Evolutionary conservation across 163 green algal species (phyloP), one percentile per base, ranked within the genome.

Genomic region (Volvox carteri): DNA sequence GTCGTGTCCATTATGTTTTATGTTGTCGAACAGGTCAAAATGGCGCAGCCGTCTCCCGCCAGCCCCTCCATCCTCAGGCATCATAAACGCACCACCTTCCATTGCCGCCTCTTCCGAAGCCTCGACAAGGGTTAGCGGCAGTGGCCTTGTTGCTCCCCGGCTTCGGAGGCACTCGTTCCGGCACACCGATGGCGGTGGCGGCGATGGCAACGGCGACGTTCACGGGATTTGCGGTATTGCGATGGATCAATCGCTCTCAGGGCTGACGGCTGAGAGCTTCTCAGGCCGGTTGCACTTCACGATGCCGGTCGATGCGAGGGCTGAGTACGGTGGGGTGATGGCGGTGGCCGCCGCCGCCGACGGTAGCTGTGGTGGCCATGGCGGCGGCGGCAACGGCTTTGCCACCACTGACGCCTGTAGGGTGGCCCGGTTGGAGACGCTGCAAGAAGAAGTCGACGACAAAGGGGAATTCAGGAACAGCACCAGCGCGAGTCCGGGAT

Each of bases 391-490:
- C 44, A 44, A 16, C 16, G 62, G 1, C 30, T 46, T 8, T 11
- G 48, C 14, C 48, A 42, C 30, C 9, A 62, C 18, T 0, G 80
- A 60, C 44, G 7, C n/a, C 5, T 87, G 79, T 28, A 46, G 44
- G 62, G 62, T 67, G 48, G 46, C 83, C 35, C 68, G 46, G 44
- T 50, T 88, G 50, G 50, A 73, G 37, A 88, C 83, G 48, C 68
- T 88, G 3, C 23, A 23, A 0, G 83, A 88, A 70, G 68, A 81
- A 25, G 33, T 6, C 12, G 81, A 79, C 2, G 65, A 78, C n/a
- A 68, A 39, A 6, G 76, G 33, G 52, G 76, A 73, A 9, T n/a
- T 12, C 42, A n/a, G 25, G 46, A 3, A 21, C 18, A 56, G 54
- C 18, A 21, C 18, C 30, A 25, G 21, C 2, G 39, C n/a, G n/a